A percentile compares a stretch with the other conserved stretches of the same genome.
Conservation (phyloP, 352 stramenopile species). For the Phytophthora aleatoria region DNA sequence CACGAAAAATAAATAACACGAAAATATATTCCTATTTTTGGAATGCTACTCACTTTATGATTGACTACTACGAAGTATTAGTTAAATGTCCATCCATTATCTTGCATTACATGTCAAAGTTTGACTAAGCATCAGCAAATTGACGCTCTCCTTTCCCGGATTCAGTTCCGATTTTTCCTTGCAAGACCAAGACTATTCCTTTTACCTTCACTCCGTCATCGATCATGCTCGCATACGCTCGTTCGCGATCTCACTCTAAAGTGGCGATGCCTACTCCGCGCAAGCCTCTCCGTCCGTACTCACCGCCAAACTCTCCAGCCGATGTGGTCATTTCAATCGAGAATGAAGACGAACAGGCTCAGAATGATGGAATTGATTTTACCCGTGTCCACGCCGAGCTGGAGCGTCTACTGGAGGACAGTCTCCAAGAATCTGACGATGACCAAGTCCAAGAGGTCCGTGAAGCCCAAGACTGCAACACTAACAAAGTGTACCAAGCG, state of each 20-base stretch:
- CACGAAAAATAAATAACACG: too few relatives aligned
- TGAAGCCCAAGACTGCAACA: conserved; percentile 5
- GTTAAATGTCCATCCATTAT: too few relatives aligned
- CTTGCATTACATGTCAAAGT: not conserved
- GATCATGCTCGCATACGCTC: conserved; percentile 27
- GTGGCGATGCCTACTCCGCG: conserved; percentile 1
- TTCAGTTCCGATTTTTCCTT: conserved; percentile 24
- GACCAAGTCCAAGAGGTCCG: not conserved
- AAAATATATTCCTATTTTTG: too few relatives aligned
- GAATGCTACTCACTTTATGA: too few relatives aligned
- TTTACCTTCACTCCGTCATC: not conserved
- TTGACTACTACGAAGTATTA: too few relatives aligned
- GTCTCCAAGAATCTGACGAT: conserved; percentile 15
- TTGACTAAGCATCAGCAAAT: not conserved
- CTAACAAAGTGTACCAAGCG: conserved; percentile 9
- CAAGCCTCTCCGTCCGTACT: not conserved
- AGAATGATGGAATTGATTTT: conserved; percentile 34
- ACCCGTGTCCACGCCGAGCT: conserved; percentile 24
- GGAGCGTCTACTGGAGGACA: conserved; percentile 33
- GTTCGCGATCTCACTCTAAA: conserved; percentile 10
- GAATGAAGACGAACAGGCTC: conserved; percentile 6
- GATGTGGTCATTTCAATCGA: conserved; percentile 9
- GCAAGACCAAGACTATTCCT: conserved; percentile 2
- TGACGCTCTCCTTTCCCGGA: conserved; percentile 8
- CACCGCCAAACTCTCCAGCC: conserved; percentile 5